These are phyloP conservation scores for Cyclotella sp. DNA, from an alignment of 108 stramenopile species.

Conservation along the genomic window DNA sequence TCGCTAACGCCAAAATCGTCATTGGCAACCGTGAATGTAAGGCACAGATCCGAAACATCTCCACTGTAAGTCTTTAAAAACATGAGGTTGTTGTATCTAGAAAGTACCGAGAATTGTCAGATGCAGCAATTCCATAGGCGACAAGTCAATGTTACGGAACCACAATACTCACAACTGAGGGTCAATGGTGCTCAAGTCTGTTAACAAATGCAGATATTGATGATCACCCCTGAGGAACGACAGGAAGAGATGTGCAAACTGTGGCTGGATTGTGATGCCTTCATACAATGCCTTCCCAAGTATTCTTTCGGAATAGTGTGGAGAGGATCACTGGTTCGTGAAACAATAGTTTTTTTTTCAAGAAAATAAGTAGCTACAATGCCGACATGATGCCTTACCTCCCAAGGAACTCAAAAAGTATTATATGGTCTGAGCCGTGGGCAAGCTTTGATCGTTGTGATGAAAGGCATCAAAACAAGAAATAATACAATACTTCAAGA, in stretches of 20 bases:
- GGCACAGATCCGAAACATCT: conserved; percentile 91
- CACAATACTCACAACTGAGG: conserved; percentile 65
- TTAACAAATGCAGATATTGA: conserved; percentile 87
- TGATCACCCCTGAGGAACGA: conserved; percentile 93
- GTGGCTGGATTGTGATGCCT: conserved; percentile 95
- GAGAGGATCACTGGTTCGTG: too few relatives aligned
- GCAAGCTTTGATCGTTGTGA: conserved; percentile 33
- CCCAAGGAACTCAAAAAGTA: conserved; percentile 88
- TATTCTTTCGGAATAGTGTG: conserved; percentile 65
- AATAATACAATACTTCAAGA: too few relatives aligned
- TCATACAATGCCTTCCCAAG: conserved; percentile 96
- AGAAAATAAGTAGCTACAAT: background rate
- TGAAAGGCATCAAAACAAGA: background rate
- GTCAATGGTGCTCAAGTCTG: conserved; percentile 92
- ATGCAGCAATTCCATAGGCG: background rate
- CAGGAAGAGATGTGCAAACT: conserved; percentile 97
- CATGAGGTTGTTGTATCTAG: conserved; percentile 88
- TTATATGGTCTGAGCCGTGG: conserved; percentile 79
- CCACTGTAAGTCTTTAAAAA: conserved; percentile 96
- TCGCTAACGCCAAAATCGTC: conserved; percentile 90
- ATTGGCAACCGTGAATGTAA: conserved; percentile 91
- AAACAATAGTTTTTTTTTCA: background rate
- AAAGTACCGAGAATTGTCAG: background rate
- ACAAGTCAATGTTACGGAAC: background rate
- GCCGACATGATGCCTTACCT: background rate